These are phyloP conservation scores for Thielaviopsis populi DNA, from an alignment of 2,329 filamentous ascomycete species.

Conservation along the genomic window DNA sequence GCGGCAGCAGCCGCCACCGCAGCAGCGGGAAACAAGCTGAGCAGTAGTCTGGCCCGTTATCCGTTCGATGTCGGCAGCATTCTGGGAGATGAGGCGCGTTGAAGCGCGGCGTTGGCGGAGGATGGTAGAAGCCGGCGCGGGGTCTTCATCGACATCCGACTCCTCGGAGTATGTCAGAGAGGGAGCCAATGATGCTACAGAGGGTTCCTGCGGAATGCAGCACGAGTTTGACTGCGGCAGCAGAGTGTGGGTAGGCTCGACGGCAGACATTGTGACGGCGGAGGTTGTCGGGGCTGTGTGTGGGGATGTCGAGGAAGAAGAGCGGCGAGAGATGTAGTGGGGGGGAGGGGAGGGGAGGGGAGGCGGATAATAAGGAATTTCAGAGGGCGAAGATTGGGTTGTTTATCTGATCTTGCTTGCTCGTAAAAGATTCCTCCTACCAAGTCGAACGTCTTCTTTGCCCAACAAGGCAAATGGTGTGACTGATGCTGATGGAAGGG, in stretches of 20 bases:
- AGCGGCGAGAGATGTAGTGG: neutral
- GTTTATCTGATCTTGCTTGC: constrained; percentile 1
- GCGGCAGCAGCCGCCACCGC: constrained; percentile 50
- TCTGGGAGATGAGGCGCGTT: constrained; percentile 51
- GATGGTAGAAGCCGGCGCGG: constrained; percentile 27
- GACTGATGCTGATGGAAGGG: neutral
- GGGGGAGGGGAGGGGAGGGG: neutral
- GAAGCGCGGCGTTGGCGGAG: constrained; percentile 47
- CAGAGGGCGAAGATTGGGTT: neutral
- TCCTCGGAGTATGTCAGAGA: constrained; percentile 49
- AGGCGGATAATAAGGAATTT: neutral
- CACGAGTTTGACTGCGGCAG: constrained; percentile 23
- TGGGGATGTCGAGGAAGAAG: neutral
- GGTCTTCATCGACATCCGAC: constrained; percentile 43
- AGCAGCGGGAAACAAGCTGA: constrained; percentile 47
- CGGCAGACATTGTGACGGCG: constrained; percentile 14
- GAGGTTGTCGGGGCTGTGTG: neutral
- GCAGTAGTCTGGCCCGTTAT: constrained; percentile 50
- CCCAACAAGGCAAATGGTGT: neutral
- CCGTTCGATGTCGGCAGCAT: constrained; percentile 44
- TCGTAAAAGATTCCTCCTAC: neutral
- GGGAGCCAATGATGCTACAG: constrained; percentile 38
- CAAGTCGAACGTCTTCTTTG: neutral
- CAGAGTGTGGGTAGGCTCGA: constrained; percentile 24
- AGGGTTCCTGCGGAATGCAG: constrained; percentile 29